phyloP scores from a whole-genome alignment of 495 filamentous ascomycete genomes.

The Hypomontagnella submonticulosa region DNA sequence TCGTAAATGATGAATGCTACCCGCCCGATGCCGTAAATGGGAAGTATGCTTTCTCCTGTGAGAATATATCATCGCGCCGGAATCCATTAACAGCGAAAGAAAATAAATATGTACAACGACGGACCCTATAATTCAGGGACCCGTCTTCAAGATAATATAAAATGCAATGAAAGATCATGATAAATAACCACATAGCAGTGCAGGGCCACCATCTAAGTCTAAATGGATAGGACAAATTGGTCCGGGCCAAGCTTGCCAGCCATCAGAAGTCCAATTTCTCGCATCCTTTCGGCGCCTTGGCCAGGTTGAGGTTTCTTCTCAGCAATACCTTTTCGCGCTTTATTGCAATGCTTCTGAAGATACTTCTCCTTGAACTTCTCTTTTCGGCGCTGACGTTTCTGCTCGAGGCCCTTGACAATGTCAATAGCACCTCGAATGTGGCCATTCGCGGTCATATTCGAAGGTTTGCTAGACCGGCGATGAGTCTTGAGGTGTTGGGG shows the following conservation, averaged over 20 bases:
- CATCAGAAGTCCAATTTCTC: conserved; percentile 88
- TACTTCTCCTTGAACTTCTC: conserved; percentile 77
- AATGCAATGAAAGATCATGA: conserved; percentile 37
- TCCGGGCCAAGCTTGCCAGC: conserved; percentile 80
- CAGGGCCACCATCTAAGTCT: conserved; percentile 57
- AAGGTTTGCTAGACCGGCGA: conserved; percentile 40
- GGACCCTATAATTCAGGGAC: conserved; percentile 8
- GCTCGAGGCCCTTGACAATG: conserved; percentile 95
- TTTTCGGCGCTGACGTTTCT: conserved; percentile 88
- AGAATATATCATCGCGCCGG: conserved; percentile 25
- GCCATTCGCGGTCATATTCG: conserved; percentile 49
- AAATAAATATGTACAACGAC: conserved; percentile 56
- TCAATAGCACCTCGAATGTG: conserved; percentile 89
- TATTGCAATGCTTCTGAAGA: conserved; percentile 75
- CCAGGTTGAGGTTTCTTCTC: conserved; percentile 72
- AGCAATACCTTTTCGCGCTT: conserved; percentile 60
- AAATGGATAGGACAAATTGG: conserved; percentile 84
- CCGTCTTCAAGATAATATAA: conserved; percentile 34
- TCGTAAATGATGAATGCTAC: conserved; percentile 44
- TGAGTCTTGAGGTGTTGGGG: conserved; percentile 59
- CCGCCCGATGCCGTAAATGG: conserved; percentile 37
- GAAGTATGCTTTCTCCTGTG: conserved; percentile 28
- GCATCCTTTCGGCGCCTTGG: conserved; percentile 92
- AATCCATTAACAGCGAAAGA: conserved; percentile 37
- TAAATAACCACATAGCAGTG: no score